Base-by-base conservation (phyloP, 148 eudicot species). In the Polygonum aviculare region DNA sequence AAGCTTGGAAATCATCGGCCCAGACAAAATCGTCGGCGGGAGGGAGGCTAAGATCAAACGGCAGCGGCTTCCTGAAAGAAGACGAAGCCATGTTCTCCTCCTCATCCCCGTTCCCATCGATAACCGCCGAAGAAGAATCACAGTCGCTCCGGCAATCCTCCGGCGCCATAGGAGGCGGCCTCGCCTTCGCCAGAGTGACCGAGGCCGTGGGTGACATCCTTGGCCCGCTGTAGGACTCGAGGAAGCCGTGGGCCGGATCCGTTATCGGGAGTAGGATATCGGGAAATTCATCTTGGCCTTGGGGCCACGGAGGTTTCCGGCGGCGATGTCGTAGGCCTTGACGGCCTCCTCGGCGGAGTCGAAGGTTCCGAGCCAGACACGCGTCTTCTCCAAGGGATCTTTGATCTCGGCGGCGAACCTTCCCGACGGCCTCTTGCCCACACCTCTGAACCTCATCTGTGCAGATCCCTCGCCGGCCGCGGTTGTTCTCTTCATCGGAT, bases 351-450 rank as follows among this genome's bases (percentile, higher is more conserved):
- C 87, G 3, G 96, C 93, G 9, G 93, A 83, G 62, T 89, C 93
- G 51, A 87, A 91, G n/a, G 96, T 91, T 0, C 96, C 96, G 2
- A 91, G 77, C 96, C 96, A 91, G 14, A 91, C 93, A 69, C 96
- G 82, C 14, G 88, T 81, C 21, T 91, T 91, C 76, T 89, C 89
- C 88, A 82, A 85, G 3, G 92, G 96, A 81, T 91, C 93, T 63
- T 93, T 84, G 77, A 91, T 91, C 89, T 91, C 96, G 1, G 96
- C 96, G 0, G 92, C 96, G 71, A 77, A 91, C 21, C 86, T 75
- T 0, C 96, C 96, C 89, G 92, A 91, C 10, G 96, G 96, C 12
- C 96, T 78, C 78, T 87, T 91, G 3, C 96, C 15, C 3, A 89
- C 93, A 0, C 93, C 96, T 0, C 96, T 67, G 77, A 80, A 91